Evolutionary conservation across 1,284 basidiomycete species (phyloP).

Genomic region (Earliella scabrosa): DNA sequence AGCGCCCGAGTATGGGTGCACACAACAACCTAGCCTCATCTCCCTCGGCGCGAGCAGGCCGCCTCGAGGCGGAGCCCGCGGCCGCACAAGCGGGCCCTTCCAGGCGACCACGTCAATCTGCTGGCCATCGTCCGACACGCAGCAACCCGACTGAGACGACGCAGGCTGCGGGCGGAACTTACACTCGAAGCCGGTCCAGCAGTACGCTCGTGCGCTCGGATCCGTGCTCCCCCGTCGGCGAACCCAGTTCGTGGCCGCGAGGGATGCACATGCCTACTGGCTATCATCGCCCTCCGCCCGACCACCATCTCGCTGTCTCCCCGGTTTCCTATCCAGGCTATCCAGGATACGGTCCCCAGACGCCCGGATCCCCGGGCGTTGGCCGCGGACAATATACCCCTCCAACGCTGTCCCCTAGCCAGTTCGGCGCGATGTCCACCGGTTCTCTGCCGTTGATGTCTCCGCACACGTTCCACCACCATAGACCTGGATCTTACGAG

Average conservation of each 20-base stretch:
- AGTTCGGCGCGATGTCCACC: slow-evolving; percentile 4
- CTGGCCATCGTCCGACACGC: slow-evolving; percentile 7
- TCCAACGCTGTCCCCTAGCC: background rate
- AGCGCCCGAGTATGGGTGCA: slow-evolving; percentile 8
- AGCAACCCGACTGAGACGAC: slow-evolving; percentile 6
- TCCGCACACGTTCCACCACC: background rate
- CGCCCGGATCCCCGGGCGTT: slow-evolving; percentile 7
- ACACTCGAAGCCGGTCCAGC: slow-evolving; percentile 12
- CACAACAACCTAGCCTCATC: slow-evolving; percentile 1
- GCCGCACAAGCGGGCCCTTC: background rate
- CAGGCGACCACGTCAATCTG: slow-evolving; percentile 5
- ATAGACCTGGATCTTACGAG: slow-evolving; percentile 3
- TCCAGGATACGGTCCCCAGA: background rate
- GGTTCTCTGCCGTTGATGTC: slow-evolving; percentile 1
- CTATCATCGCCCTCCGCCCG: background rate
- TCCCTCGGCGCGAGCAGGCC: background rate
- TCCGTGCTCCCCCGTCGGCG: background rate
- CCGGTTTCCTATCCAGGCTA: slow-evolving; percentile 4
- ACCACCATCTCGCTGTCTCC: background rate
- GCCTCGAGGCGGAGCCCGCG: background rate
- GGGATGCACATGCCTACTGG: background rate
- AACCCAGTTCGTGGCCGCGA: slow-evolving; percentile 10
- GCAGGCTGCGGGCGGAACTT: slow-evolving; percentile 11
- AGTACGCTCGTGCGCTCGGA: background rate
- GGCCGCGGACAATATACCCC: slow-evolving; percentile 7